A percentile compares a stretch with the other conserved stretches of the same genome.
These are phyloP conservation scores for Ascocoryne sarcoides DNA, from an alignment of 2,329 filamentous ascomycete species.

Conservation along the genomic window DNA sequence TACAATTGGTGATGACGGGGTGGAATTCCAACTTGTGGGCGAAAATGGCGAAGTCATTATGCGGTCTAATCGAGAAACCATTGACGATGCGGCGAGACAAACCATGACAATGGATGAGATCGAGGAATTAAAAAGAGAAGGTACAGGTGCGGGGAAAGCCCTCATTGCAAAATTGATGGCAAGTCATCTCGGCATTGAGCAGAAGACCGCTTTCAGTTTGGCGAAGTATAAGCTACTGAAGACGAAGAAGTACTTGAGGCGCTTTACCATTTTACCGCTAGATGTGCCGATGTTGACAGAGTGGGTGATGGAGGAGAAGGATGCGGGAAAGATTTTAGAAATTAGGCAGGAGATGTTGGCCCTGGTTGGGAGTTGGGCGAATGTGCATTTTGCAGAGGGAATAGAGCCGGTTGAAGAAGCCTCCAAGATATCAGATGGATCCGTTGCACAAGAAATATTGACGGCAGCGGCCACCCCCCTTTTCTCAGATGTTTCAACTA, in stretches of 20 bases:
- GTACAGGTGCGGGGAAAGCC: slow-evolving; percentile 72
- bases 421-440: not conserved
- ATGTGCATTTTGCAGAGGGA: slow-evolving; percentile 62
- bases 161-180: slow-evolving; percentile 88
- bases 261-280: slow-evolving; percentile 78
- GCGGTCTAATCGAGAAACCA: slow-evolving; percentile 48
- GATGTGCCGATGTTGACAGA: slow-evolving; percentile 69
- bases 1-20: slow-evolving; percentile 33
- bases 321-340: slow-evolving; percentile 74
- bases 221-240: slow-evolving; percentile 96
- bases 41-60: slow-evolving; percentile 41
- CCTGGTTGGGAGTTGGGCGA: slow-evolving; percentile 79
- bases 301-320: slow-evolving; percentile 72
- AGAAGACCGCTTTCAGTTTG: slow-evolving; percentile 89
- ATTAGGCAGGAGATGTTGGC: slow-evolving; percentile 76
- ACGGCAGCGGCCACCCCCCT: no score
- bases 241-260: slow-evolving; percentile 82
- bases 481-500: no score
- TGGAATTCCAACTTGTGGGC: slow-evolving; percentile 39
- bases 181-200: slow-evolving; percentile 79
- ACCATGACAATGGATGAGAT: slow-evolving; percentile 65
- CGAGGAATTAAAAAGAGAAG: slow-evolving; percentile 62
- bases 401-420: no score
- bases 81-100: slow-evolving; percentile 60
- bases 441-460: not conserved